Conservation (phyloP, 2,329 filamentous ascomycete genomes). For the Xylariaceae sp. region DNA sequence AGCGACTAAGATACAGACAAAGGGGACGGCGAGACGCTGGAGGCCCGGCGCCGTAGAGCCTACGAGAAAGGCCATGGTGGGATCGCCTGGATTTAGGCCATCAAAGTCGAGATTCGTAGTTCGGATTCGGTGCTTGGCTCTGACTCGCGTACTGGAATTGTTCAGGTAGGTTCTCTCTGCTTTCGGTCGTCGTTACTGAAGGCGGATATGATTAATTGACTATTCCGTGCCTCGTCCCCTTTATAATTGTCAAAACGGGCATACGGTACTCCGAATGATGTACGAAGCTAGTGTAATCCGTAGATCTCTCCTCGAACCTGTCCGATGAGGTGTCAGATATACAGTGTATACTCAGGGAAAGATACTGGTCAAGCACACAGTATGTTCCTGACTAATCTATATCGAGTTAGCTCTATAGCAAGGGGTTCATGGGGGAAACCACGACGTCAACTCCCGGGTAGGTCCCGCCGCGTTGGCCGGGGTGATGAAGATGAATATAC, state of each 20-base stretch:
- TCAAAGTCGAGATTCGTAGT: background rate
- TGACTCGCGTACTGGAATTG: background rate
- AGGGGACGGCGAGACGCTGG: conserved; percentile 60
- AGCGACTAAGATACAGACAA: conserved; percentile 58
- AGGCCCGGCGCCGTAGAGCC: conserved; percentile 33
- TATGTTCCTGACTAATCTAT: background rate
- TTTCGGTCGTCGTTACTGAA: background rate
- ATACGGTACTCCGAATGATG: background rate
- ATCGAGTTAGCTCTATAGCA: background rate
- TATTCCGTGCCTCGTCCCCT: background rate
- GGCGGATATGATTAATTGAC: background rate
- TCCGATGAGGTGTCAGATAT: background rate
- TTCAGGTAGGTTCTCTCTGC: background rate
- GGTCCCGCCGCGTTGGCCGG: too few species aligned
- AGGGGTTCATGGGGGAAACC: too few species aligned
- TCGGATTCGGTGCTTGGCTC: background rate
- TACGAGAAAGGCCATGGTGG: conserved; percentile 31
- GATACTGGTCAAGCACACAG: background rate
- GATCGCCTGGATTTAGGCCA: conserved; percentile 12
- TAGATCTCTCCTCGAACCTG: too few species aligned
- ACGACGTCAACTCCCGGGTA: background rate
- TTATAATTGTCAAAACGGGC: background rate
- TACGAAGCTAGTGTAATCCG: too few species aligned
- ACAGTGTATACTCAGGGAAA: background rate
- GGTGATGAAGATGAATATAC: too few species aligned